Conservation (phyloP, 768 basidiomycete species). For the Mycena haematopus region DNA sequence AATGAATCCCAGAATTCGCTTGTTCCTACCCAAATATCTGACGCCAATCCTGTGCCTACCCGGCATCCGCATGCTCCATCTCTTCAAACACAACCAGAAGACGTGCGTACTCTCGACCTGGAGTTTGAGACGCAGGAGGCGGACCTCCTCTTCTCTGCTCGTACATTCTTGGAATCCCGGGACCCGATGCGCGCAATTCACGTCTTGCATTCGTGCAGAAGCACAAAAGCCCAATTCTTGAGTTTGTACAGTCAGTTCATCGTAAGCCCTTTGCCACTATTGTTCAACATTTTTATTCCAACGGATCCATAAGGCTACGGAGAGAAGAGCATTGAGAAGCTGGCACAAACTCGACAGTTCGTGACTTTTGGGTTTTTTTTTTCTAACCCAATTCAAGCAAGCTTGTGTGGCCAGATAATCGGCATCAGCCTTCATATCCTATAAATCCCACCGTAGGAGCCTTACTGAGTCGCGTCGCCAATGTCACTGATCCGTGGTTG, state of each 20-base stretch:
- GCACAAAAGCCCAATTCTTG: slow-evolving; percentile 78
- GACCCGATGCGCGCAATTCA: slow-evolving; percentile 80
- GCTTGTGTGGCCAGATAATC: slow-evolving; percentile 54
- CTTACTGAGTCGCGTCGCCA: slow-evolving; percentile 64
- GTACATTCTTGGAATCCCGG: slow-evolving; percentile 73
- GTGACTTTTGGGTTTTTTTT: slow-evolving; percentile 32
- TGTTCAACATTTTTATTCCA: slow-evolving; percentile 17
- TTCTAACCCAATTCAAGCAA: neutral
- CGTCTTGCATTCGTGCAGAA: slow-evolving; percentile 67
- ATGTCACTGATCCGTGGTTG: slow-evolving; percentile 78
- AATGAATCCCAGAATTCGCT: slow-evolving; percentile 33
- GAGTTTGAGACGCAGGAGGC: slow-evolving; percentile 66
- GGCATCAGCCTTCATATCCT: slow-evolving; percentile 71
- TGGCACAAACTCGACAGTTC: slow-evolving; percentile 85
- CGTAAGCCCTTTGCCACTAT: slow-evolving; percentile 54
- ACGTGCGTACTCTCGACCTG: slow-evolving; percentile 45
- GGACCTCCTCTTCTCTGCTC: slow-evolving; percentile 76
- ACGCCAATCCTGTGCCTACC: slow-evolving; percentile 29
- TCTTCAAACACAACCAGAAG: slow-evolving; percentile 39
- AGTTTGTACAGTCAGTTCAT: slow-evolving; percentile 83
- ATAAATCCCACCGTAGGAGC: slow-evolving; percentile 63
- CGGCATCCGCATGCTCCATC: slow-evolving; percentile 47
- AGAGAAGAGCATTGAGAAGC: slow-evolving; percentile 80
- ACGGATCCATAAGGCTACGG: slow-evolving; percentile 64
- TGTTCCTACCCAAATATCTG: slow-evolving; percentile 26